These are phyloP conservation scores for Clonostachys rhizophaga DNA, from an alignment of 2,329 filamentous ascomycete species.

Conservation along the genomic window DNA sequence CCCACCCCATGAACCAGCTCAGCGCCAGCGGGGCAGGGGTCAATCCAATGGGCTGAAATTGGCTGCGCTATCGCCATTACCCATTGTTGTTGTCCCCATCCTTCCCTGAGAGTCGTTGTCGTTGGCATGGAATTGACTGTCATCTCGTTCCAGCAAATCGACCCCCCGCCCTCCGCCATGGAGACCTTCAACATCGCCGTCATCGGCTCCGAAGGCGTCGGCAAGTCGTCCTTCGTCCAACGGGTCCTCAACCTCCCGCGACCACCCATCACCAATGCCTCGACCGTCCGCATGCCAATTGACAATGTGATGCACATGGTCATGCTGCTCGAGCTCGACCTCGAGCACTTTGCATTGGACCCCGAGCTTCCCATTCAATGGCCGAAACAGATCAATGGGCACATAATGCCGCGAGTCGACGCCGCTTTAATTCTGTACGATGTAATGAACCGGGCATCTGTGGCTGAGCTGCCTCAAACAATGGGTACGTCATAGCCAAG, in stretches of 20 bases:
- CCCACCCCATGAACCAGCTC: slow-evolving; percentile 3
- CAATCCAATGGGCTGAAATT: background rate
- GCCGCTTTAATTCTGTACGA: slow-evolving; percentile 86
- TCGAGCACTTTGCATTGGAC: slow-evolving; percentile 59
- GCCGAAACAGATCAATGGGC: slow-evolving; percentile 65
- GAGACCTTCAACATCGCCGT: slow-evolving; percentile 61
- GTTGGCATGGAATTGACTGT: background rate
- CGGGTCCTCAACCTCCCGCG: slow-evolving; percentile 51
- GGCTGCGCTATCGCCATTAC: slow-evolving; percentile 9
- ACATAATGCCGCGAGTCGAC: slow-evolving; percentile 71
- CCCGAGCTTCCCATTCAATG: slow-evolving; percentile 55
- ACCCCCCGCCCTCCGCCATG: slow-evolving; percentile 31
- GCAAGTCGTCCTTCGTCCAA: slow-evolving; percentile 66
- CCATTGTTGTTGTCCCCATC: slow-evolving; percentile 5
- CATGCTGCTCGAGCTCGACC: slow-evolving; percentile 60
- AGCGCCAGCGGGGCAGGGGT: background rate
- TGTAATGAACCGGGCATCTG: slow-evolving; percentile 72
- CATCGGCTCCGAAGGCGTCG: slow-evolving; percentile 61
- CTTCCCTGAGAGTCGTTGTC: background rate
- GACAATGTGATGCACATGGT: slow-evolving; percentile 55
- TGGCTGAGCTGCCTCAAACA: slow-evolving; percentile 69
- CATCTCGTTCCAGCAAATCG: too few species aligned
- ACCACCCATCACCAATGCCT: slow-evolving; percentile 47
- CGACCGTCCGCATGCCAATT: slow-evolving; percentile 51
- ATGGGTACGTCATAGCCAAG: slow-evolving; percentile 59